These are phyloP conservation scores for Eucalyptus pauciflora DNA, from an alignment of 345 rosid species.

Conservation along the genomic window DNA sequence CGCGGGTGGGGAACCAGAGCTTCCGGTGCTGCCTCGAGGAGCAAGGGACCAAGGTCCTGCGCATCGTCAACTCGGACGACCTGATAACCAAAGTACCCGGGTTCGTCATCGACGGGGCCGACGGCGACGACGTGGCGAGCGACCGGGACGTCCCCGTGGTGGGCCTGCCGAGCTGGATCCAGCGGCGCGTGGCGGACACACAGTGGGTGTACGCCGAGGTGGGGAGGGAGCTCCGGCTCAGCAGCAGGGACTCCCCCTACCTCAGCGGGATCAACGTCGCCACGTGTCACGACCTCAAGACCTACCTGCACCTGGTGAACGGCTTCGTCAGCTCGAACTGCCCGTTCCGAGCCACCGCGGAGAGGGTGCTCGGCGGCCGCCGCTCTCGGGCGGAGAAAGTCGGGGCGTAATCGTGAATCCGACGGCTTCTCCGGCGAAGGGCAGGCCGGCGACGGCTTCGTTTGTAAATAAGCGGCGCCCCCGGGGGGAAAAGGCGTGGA, in stretches of 20 bases:
- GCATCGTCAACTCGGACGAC: slow-evolving; percentile 88
- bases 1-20: slow-evolving; percentile 75
- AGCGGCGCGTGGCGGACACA: slow-evolving; percentile 41
- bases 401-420: background rate
- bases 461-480: background rate
- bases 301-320: slow-evolving; percentile 57
- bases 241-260: slow-evolving; percentile 61
- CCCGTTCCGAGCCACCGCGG: slow-evolving; percentile 50
- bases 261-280: slow-evolving; percentile 39
- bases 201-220: slow-evolving; percentile 79
- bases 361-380: slow-evolving; percentile 9
- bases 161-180: slow-evolving; percentile 43
- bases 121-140: slow-evolving; percentile 1
- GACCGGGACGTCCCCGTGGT: background rate
- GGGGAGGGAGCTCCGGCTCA: slow-evolving; percentile 60
- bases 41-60: slow-evolving; percentile 58
- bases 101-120: slow-evolving; percentile 31
- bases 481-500: background rate
- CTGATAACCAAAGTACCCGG: slow-evolving; percentile 85
- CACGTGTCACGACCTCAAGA: slow-evolving; percentile 79
- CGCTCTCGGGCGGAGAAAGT: background rate
- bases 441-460: background rate
- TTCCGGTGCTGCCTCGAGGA: slow-evolving; percentile 51
- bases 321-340: slow-evolving; percentile 71
- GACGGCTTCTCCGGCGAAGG: background rate